Evolutionary conservation across 306 rosid species (phyloP), one percentile per base, ranked within the genome.

Genomic region (Casuarina cunninghamiana): DNA sequence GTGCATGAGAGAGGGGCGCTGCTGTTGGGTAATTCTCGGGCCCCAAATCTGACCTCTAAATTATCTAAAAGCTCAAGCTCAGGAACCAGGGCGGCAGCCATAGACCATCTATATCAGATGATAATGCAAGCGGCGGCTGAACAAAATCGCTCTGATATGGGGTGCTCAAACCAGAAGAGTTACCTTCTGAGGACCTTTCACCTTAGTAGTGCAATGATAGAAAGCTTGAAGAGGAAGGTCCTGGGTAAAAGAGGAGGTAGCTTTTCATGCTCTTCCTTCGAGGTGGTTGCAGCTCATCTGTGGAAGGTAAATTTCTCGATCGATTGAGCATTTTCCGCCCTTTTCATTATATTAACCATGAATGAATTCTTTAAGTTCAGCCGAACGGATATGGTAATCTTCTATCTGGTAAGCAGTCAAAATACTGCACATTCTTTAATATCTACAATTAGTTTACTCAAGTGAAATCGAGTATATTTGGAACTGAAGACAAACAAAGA

Each of bases 281-380:
- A 92, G 84, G 81, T 90, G 69, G 81, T 90, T 66, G 88, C 96
- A 2, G 87, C 96, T 84, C 93, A 86, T 75, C 90, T 92, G 38
- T 92, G 97, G 93, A 90, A 92, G 97, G 97, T 92, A 83, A 72
- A 53, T 17, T 53, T 4, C 57, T 66, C 69, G 7, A 63, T 41
- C 7, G 5, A 4, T 2, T 38, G 17, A 37, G 10, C 1, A 26
- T 26, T 58, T 58, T 58, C 65, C 15, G 26, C 39, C 65, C 60
- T 61, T 63, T 76, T 57, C 4, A 5, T 73, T 78, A 26, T 13
- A 26, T 57, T 53, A 71, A 15, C 41, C 26, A 70, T 53, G 35
- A 5, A 1, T 45, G 9, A 5, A 44, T 41, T 61, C 72, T 46
- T 57, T 21, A 1, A 21, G 39, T 57, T 57, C 63, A 19, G 63